Evolutionary conservation across 2,329 filamentous ascomycete species (phyloP), one percentile per base, ranked within the genome.

Genomic region (Pseudomassariella vexata): DNA sequence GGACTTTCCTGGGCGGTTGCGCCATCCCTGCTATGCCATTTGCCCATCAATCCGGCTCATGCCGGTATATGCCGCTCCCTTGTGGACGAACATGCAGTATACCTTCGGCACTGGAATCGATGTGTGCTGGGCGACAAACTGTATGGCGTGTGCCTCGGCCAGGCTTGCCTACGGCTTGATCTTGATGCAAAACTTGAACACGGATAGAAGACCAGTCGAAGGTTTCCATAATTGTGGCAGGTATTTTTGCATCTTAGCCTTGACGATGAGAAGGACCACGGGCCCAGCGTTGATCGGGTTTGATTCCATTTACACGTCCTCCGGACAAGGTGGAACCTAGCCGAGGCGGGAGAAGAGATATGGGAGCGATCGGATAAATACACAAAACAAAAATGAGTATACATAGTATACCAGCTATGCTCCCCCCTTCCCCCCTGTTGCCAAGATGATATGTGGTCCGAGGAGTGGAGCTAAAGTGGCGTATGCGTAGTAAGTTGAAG

Each of bases 21-120:
- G 30, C 42, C 42, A 50, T 12, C 30, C 35, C 2, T 33, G 14
- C 0, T 41, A 26, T 2, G 55, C 22, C 5, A 24, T 15, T 7
- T 32, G 9, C 6, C 55, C 57, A 2, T 36, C 36, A 6, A 58
- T 46, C 5, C 50, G 40, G 18, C 56, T 49, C 65, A 71, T 72
- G 0, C 70, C 50, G 27, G 71, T 68, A 39, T 66, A 67, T 1
- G 60, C 50, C 4, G 40, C 39, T n/a, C 54, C 55, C 6, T 55
- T 53, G 30, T 57, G 49, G 3, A 50, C 31, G 31, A 71, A 70
- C 19, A 63, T 52, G 38, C 54, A 65, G 39, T 63, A 50, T 2
- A 70, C 49, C 9, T 55, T 55, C 2, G 68, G 66, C 0, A 69
- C 59, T 3, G 66, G 65, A 15, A 70, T 56, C 1, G 49, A 50